Base-by-base conservation (phyloP, 495 filamentous ascomycete species). In the Pyrenopolyporus hunteri region DNA sequence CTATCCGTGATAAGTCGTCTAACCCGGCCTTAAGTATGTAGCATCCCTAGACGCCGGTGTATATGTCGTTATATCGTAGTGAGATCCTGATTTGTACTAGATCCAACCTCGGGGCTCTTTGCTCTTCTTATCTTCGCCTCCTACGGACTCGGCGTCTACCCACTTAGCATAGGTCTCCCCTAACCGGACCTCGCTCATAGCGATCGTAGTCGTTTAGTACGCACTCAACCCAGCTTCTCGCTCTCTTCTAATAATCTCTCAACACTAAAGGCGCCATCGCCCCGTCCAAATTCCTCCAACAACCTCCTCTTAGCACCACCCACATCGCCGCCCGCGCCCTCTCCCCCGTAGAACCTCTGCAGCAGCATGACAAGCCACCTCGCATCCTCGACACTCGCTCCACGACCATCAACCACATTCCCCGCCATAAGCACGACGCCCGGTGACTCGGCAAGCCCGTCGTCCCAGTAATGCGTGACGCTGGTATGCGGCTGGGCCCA, bases 401-500 rank as follows among this genome's bases (percentile, higher is more conserved):
- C 93, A 6, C 86, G 72, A 2, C 89, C 88, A 43, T 88, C 86
- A 59, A 89, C 79, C 25, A 98, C 89, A 56, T 78, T 77, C 1
- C 94, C 94, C 63, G 92, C 86, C 81, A 96, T 83, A 37, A 98
- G 77, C 23, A 97, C 92, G 39, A 97, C 64, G 5, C 85, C 89
- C 64, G 91, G 89, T 2, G 81, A 76, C 53, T 81, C 80, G 8
- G 83, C 83, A 16, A 96, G 75, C 37, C 16, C 62, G 13, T 6
- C 44, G 59, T 98, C 94, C 16, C 86, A 74, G 71, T 98, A 90
- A 66, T 97, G 91, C 59, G 92, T 97, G 17, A 97, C 75, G 1
- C 91, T 97, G 2, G 95, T 98, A 64, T 98, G 94, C 37, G 94
- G 94, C 69, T 85, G 83, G 47, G 90, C 90, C 66, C 80, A 98